Evolutionary conservation across 2,329 filamentous ascomycete genomes (phyloP).

Genomic region (Monosporascus sp.): DNA sequence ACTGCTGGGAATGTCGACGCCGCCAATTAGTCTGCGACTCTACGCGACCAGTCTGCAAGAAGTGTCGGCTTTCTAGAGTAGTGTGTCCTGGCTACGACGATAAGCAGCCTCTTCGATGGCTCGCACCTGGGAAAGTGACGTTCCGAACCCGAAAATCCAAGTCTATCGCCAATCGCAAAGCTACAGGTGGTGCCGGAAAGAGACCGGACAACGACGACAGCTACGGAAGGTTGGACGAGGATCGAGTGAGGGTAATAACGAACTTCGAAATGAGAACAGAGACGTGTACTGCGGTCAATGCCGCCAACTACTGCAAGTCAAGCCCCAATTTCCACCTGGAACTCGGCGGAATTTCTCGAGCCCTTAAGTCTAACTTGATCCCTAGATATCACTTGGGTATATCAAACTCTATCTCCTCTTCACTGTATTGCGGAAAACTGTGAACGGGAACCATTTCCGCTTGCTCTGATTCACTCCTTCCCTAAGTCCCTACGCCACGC

Average conservation of each 20-base stretch:
- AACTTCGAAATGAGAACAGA: conserved; percentile 15
- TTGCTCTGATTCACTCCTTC: conserved; percentile 6
- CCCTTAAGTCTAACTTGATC: background rate
- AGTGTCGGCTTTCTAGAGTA: conserved; percentile 28
- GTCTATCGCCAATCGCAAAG: background rate
- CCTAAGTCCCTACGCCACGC: conserved; percentile 11
- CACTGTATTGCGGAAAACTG: conserved; percentile 7
- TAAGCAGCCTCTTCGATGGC: conserved; percentile 33
- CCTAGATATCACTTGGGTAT: conserved; percentile 27
- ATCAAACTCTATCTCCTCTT: conserved; percentile 15
- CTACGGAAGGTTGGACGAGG: background rate
- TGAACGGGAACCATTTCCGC: conserved; percentile 6
- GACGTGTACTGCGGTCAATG: conserved; percentile 16
- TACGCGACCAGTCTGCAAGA: conserved; percentile 29
- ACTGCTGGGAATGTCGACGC: conserved; percentile 40
- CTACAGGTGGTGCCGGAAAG: background rate
- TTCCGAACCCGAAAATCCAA: conserved; percentile 18
- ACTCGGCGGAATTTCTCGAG: background rate
- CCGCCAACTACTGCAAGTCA: conserved; percentile 26
- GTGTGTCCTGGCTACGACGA: conserved; percentile 36
- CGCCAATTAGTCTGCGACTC: conserved; percentile 36
- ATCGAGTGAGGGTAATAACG: background rate
- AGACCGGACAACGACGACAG: background rate
- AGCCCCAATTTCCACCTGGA: background rate
- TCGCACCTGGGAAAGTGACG: conserved; percentile 32